Evolutionary conservation across 139 green algal species (phyloP).

Genomic region (Pleodorina starrii): DNA sequence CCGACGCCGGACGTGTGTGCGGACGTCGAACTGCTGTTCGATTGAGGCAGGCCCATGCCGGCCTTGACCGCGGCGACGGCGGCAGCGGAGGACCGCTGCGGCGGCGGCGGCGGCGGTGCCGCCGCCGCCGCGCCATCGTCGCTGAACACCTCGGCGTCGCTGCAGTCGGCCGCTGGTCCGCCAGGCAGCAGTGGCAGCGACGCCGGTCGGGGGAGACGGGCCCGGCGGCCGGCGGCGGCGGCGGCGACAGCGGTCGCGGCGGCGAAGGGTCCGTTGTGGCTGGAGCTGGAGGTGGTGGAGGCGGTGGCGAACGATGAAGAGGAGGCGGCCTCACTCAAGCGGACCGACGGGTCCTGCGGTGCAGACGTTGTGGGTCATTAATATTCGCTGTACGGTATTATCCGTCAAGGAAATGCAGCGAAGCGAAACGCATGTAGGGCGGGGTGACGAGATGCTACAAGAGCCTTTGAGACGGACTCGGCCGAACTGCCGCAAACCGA

Average conservation of each 20-base stretch:
- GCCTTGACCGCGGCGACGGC: not conserved
- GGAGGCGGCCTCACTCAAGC: no score
- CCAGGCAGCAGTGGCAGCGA: not conserved
- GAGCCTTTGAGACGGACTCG: no score
- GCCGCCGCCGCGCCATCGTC: no score
- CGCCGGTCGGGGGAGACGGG: not conserved
- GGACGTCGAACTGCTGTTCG: not conserved
- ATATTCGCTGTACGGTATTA: no score
- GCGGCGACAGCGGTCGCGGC: not conserved
- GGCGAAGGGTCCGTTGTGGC: not conserved
- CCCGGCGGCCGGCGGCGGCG: not conserved
- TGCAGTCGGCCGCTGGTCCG: not conserved
- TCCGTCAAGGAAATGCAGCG: no score
- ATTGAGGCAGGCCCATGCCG: not conserved
- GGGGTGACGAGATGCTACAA: no score
- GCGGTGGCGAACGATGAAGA: not conserved
- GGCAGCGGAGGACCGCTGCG: not conserved
- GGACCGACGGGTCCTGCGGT: no score
- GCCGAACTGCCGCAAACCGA: no score
- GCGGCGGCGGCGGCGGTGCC: not conserved
- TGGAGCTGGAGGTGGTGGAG: not conserved
- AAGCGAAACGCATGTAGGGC: no score
- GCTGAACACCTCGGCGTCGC: not conserved
- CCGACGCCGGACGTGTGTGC: conserved; percentile 23
- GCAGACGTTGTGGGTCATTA: no score